These are phyloP conservation scores for Lecanoromycetidae sp. DNA, from an alignment of 2,329 filamentous ascomycete species.

Conservation along the genomic window DNA sequence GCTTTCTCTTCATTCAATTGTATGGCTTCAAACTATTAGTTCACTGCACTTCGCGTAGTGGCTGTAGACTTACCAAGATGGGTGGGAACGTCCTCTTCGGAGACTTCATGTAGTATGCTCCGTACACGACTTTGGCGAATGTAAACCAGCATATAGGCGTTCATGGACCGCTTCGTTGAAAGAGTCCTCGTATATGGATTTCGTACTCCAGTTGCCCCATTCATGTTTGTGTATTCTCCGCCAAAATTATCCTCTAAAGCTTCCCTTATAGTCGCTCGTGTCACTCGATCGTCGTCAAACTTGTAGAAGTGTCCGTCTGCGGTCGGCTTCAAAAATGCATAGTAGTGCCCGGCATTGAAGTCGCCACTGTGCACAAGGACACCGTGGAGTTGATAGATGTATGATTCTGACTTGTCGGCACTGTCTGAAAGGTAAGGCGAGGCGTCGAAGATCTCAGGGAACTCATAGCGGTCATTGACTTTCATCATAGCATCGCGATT, in stretches of 20 bases:
- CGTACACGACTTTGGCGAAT: constrained; percentile 80
- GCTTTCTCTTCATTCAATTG: constrained; percentile 73
- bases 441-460: constrained; percentile 72
- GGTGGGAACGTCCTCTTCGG: constrained; percentile 63
- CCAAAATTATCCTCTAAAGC: constrained; percentile 95
- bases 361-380: constrained; percentile 95
- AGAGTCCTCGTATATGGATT: constrained; percentile 54
- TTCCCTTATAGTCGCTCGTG: constrained; percentile 80
- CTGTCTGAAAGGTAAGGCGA: constrained; percentile 76
- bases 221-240: constrained; percentile 59
- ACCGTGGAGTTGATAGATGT: constrained; percentile 84
- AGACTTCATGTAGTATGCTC: constrained; percentile 63
- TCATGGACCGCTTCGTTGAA: constrained; percentile 59
- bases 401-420: constrained; percentile 77
- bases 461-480: constrained; percentile 87
- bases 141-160: constrained; percentile 98
- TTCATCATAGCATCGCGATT: constrained; percentile 98
- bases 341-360: constrained; percentile 94
- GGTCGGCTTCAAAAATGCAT: constrained; percentile 86
- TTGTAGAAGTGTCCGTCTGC: constrained; percentile 94
- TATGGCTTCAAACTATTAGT: constrained; percentile 37
- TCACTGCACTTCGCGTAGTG: neutral
- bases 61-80: constrained; percentile 55
- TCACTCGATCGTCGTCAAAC: constrained; percentile 95
- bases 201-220: constrained; percentile 45